Base-by-base conservation (phyloP, 139 green algal species). In the Prasinococcaceae sp. region DNA sequence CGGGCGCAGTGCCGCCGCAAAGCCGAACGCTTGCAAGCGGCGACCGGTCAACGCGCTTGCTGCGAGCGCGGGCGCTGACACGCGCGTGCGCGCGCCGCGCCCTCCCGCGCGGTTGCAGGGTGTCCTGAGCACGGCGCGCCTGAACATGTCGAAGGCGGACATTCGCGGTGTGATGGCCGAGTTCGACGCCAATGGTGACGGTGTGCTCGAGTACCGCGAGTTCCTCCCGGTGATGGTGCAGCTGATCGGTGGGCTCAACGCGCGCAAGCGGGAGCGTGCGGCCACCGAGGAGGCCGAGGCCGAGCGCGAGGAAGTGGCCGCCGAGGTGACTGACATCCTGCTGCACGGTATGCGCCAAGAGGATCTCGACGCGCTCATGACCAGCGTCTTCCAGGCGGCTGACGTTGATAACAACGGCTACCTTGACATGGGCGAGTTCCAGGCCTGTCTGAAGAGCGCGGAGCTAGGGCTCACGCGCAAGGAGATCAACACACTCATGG, bases 151-250 rank as follows among this genome's bases (percentile, higher is more conserved):
- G 22, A 39, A 47, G 36, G 30, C 10, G 63, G 41, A 74, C 30
- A 55, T 78, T 17, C 51, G 63, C 12, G 28, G 53, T 23, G 48
- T 82, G 19, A 55, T 82, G 46, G 54, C 70, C 17, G 75, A 82
- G 63, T 64, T 55, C 12, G 74, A 81, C 32, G 74, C 76, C 49
- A 78, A 81, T 30, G 74, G 70, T 0, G 69, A 81, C 44, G 58
- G 69, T 22, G 61, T 76, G 2, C 72, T 81, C 28, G 50, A 78
- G 57, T 81, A 78, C 63, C 69, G 58, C 37, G 58, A 66, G 58
- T 66, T 66, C 41, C 24, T 66, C 8, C 58, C 58, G 17, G 17
- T 66, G 10, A 66, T 66, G 58, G 49, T 60, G 9, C 50, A 60
- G 40, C 10, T 60, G 9, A 16, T 61, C 4, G 10, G 38, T 16